phyloP scores from a whole-genome alignment of 2,329 filamentous ascomycete species.

The Septoria petroselini region DNA sequence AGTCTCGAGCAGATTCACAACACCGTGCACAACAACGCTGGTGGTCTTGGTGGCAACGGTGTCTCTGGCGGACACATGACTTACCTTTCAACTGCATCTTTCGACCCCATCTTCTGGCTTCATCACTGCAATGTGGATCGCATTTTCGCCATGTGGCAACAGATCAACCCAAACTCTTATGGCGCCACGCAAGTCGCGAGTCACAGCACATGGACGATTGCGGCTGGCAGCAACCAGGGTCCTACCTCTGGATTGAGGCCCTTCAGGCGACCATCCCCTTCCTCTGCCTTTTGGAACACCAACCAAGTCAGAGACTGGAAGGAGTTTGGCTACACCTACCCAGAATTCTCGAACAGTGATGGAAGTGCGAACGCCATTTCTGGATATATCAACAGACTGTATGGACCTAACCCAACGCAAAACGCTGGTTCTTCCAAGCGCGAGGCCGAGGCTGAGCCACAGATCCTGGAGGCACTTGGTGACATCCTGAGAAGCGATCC shows the following conservation, averaged over 20 bases:
- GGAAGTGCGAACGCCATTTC: constrained; percentile 46
- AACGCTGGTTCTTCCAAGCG: constrained; percentile 37
- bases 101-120: constrained; percentile 38
- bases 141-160: constrained; percentile 38
- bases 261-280: constrained; percentile 58
- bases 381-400: constrained; percentile 52
- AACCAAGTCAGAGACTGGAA: constrained; percentile 55
- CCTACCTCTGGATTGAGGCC: constrained; percentile 48
- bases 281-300: constrained; percentile 64
- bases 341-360: constrained; percentile 56
- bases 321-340: constrained; percentile 70
- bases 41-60: constrained; percentile 22
- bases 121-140: constrained; percentile 39
- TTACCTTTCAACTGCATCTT: constrained; percentile 33
- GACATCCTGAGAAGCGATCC: constrained; percentile 19
- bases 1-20: constrained; percentile 32
- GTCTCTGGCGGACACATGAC: constrained; percentile 35
- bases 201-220: constrained; percentile 35
- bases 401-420: constrained; percentile 44
- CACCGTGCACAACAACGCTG: constrained; percentile 29
- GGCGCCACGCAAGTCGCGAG: constrained; percentile 28
- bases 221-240: constrained; percentile 26
- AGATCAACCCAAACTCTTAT: constrained; percentile 29
- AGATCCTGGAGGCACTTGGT: neutral
- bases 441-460: constrained; percentile 20